Conservation (phyloP, 2,329 filamentous ascomycete species). For the Celoporthe dispersa region DNA sequence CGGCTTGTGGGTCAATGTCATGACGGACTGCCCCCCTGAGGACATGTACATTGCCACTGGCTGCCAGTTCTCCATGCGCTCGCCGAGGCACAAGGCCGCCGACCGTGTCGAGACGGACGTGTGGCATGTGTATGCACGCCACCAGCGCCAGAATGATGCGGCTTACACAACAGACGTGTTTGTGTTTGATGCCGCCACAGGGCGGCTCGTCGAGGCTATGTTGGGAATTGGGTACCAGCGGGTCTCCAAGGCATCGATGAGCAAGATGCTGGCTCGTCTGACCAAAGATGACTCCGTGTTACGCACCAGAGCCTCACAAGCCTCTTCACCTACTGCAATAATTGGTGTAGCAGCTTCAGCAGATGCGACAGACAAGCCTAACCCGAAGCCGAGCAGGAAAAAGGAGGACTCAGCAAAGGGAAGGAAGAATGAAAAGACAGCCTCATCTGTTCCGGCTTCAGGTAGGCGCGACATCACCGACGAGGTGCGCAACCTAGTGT, state of each 20-base stretch:
- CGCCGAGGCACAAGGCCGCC: slow-evolving; percentile 34
- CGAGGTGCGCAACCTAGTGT: not conserved
- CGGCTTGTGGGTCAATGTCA: slow-evolving; percentile 43
- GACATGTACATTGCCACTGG: slow-evolving; percentile 42
- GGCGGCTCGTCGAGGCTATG: slow-evolving; percentile 38
- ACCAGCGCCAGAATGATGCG: slow-evolving; percentile 35
- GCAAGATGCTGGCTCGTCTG: slow-evolving; percentile 35
- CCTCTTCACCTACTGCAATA: no score
- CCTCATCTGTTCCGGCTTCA: not conserved
- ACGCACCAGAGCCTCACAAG: not conserved
- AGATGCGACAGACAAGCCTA: no score
- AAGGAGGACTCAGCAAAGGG: no score
- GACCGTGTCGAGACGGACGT: slow-evolving; percentile 16
- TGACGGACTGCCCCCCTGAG: slow-evolving; percentile 34
- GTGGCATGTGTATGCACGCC: slow-evolving; percentile 38
- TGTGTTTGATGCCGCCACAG: slow-evolving; percentile 38
- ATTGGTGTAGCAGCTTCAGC: not conserved
- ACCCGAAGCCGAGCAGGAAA: not conserved
- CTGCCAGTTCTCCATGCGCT: slow-evolving; percentile 40
- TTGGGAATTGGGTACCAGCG: slow-evolving; percentile 39
- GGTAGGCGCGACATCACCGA: not conserved
- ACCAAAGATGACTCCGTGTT: slow-evolving; percentile 21
- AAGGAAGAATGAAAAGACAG: not conserved
- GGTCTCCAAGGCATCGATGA: slow-evolving; percentile 37
- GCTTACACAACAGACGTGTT: slow-evolving; percentile 41